phyloP scores from a whole-genome alignment of 2,329 filamentous ascomycete genomes.

The Microcera coccophila region DNA sequence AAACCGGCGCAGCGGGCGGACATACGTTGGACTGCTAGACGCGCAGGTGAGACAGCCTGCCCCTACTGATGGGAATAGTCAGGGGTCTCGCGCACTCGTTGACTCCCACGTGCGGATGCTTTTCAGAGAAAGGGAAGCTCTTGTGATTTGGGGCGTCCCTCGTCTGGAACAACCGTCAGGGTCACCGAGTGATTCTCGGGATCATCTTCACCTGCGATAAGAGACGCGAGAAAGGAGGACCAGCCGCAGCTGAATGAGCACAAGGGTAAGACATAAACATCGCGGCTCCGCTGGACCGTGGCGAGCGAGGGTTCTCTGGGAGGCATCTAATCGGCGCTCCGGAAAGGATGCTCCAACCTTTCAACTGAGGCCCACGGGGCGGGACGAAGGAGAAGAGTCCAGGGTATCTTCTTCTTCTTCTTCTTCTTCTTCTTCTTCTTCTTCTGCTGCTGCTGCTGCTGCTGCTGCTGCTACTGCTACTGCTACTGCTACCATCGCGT shows the following conservation, averaged over 20 bases:
- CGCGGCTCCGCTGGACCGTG: slow-evolving; percentile 27
- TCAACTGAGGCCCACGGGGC: neutral
- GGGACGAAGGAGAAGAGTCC: neutral
- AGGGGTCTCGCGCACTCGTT: slow-evolving; percentile 2
- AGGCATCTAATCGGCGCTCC: too few relatives aligned
- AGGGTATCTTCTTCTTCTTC: neutral
- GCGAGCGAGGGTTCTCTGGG: slow-evolving; percentile 10
- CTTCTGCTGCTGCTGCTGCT: too few relatives aligned
- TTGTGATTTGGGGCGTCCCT: too few relatives aligned
- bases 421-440: neutral
- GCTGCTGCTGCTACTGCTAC: too few relatives aligned
- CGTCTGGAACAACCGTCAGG: too few relatives aligned
- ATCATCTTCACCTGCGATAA: neutral
- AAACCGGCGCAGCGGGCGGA: slow-evolving; percentile 22
- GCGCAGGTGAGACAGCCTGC: too few relatives aligned
- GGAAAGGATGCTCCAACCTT: too few relatives aligned
- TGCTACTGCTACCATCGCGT: too few relatives aligned
- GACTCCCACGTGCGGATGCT: slow-evolving; percentile 17
- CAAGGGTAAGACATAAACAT: slow-evolving; percentile 4
- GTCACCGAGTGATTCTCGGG: too few relatives aligned
- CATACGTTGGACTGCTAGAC: slow-evolving; percentile 19
- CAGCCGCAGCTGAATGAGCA: neutral
- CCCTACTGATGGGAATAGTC: too few relatives aligned
- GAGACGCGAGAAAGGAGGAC: neutral
- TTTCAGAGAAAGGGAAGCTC: too few relatives aligned